phyloP scores from a whole-genome alignment of 192 early-diverging fungal genomes.

The Phlyctochytrium bullatum region DNA sequence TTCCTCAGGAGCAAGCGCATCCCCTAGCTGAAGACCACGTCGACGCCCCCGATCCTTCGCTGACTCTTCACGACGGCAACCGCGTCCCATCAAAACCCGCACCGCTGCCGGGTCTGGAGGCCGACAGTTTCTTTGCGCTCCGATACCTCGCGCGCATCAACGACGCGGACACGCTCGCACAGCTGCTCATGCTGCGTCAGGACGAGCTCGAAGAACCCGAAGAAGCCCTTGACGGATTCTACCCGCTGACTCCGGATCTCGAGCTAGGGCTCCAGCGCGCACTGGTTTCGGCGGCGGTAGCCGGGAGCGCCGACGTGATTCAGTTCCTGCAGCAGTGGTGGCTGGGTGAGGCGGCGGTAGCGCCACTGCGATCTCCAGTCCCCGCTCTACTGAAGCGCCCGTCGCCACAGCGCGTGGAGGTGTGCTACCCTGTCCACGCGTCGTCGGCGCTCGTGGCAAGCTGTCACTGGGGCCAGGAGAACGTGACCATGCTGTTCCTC shows the following conservation, averaged over 20 bases:
- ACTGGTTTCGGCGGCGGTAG: background rate
- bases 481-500: background rate
- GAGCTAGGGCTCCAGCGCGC: background rate
- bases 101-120: background rate
- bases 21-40: too few relatives aligned
- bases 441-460: background rate
- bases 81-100: too few relatives aligned
- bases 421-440: background rate
- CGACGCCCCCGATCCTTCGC: too few relatives aligned
- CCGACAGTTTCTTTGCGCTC: background rate
- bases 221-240: background rate
- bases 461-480: background rate
- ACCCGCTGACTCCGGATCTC: background rate
- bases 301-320: background rate
- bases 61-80: too few relatives aligned
- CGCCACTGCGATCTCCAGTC: too few relatives aligned
- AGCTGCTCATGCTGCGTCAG: background rate
- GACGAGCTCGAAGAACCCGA: background rate
- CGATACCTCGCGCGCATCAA: background rate
- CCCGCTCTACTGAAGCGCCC: too few relatives aligned
- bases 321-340: background rate
- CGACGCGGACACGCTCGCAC: background rate
- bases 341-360: too few relatives aligned
- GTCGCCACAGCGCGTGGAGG: too few relatives aligned
- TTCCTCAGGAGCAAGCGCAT: background rate